Conservation (phyloP, 345 rosid species). For the Psidium friedrichsthalianum region DNA sequence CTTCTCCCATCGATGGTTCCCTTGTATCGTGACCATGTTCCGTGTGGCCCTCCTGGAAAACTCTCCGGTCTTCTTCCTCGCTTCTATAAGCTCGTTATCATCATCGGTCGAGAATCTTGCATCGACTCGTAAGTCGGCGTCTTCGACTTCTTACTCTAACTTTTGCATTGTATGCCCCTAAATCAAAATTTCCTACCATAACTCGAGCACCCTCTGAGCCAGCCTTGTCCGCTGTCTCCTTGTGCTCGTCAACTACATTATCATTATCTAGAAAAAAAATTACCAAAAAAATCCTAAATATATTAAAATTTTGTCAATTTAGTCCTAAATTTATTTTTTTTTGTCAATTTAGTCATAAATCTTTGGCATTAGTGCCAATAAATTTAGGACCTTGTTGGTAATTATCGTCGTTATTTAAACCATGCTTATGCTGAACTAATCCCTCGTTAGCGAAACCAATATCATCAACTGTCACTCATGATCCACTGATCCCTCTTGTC, state of each 20-base stretch:
- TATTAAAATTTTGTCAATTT: too few species aligned
- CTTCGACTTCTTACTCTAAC: neutral
- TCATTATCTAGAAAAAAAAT: neutral
- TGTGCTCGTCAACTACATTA: neutral
- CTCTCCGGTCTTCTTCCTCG: neutral
- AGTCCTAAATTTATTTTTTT: too few species aligned
- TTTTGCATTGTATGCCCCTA: neutral
- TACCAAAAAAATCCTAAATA: too few species aligned
- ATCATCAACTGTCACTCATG: neutral
- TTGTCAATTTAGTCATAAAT: too few species aligned
- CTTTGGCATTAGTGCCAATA: too few species aligned
- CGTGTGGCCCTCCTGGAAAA: neutral
- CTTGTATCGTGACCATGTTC: neutral
- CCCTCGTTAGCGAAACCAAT: neutral
- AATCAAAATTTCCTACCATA: neutral
- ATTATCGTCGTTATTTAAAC: too few species aligned
- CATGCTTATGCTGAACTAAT: neutral
- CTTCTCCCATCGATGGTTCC: neutral
- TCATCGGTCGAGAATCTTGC: neutral
- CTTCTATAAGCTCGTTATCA: neutral
- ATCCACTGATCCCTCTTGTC: neutral
- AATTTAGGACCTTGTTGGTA: too few species aligned
- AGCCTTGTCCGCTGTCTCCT: neutral
- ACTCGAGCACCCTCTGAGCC: neutral
- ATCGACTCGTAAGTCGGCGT: neutral